Percentiles rank a stretch among this genome's conserved stretches.
phyloP scores from a whole-genome alignment of 495 filamentous ascomycete genomes.

The Clavariopsis aquatica region DNA sequence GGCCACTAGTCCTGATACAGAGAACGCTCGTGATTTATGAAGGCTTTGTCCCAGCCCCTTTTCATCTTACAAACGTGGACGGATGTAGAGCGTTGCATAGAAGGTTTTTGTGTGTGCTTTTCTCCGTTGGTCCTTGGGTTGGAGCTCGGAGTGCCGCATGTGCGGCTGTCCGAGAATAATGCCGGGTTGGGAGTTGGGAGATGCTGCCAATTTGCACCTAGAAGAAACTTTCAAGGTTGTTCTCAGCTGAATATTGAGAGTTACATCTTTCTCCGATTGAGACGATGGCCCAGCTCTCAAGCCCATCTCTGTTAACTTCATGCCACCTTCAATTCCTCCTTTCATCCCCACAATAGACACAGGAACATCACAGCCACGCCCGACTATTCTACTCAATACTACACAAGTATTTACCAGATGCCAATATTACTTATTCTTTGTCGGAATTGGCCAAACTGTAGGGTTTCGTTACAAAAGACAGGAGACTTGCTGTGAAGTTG shows the following conservation, averaged over 20 bases:
- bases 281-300: background rate
- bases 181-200: too few relatives aligned
- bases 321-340: background rate
- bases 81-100: background rate
- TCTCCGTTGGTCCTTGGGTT: background rate
- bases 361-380: background rate
- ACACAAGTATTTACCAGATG: background rate
- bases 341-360: background rate
- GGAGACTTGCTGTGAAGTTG: too few relatives aligned
- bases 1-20: background rate
- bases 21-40: background rate
- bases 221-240: too few relatives aligned
- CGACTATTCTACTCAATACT: background rate
- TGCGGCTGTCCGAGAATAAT: too few relatives aligned
- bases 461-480: too few relatives aligned
- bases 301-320: background rate
- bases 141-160: background rate
- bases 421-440: too few relatives aligned
- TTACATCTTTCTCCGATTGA: too few relatives aligned
- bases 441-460: too few relatives aligned
- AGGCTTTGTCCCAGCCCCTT: background rate
- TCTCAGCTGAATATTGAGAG: too few relatives aligned
- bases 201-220: too few relatives aligned
- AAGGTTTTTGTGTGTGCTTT: background rate
- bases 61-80: background rate